Evolutionary conservation across 257 asterid species (phyloP).

Genomic region (Ballota nigra): DNA sequence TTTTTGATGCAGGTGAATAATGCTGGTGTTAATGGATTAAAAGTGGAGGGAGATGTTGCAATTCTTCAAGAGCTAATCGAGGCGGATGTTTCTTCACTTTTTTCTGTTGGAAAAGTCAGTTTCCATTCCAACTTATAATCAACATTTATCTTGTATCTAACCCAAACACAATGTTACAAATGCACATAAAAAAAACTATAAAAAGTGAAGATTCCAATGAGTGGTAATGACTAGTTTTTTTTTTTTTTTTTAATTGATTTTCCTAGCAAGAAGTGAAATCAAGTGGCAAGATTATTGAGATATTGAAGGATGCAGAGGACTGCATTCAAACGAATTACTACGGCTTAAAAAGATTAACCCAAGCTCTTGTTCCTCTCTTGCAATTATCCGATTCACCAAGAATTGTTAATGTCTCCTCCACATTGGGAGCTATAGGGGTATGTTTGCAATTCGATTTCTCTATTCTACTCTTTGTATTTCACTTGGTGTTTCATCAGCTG

Average conservation of each 20-base stretch:
- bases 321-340: slow-evolving; percentile 34
- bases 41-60: slow-evolving; percentile 23
- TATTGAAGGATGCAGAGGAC: background rate
- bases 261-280: slow-evolving; percentile 22
- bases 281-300: slow-evolving; percentile 4
- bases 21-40: slow-evolving; percentile 42
- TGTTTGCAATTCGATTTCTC: too few relatives aligned
- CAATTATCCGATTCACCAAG: slow-evolving; percentile 41
- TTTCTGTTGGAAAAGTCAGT: slow-evolving; percentile 5
- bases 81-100: background rate
- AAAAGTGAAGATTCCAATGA: background rate
- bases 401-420: slow-evolving; percentile 45
- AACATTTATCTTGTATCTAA: too few relatives aligned
- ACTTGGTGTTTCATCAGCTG: too few relatives aligned
- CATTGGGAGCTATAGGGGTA: slow-evolving; percentile 37
- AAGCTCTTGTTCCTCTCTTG: slow-evolving; percentile 37
- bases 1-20: slow-evolving; percentile 42
- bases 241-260: background rate
- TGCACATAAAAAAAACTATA: background rate
- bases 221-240: background rate
- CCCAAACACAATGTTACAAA: too few relatives aligned
- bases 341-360: slow-evolving; percentile 31
- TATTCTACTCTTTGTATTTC: too few relatives aligned
- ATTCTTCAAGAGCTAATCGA: slow-evolving; percentile 9
- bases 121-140: background rate